Base-by-base conservation (phyloP, 2,329 filamentous ascomycete species). In the Pezicula carpinea region DNA sequence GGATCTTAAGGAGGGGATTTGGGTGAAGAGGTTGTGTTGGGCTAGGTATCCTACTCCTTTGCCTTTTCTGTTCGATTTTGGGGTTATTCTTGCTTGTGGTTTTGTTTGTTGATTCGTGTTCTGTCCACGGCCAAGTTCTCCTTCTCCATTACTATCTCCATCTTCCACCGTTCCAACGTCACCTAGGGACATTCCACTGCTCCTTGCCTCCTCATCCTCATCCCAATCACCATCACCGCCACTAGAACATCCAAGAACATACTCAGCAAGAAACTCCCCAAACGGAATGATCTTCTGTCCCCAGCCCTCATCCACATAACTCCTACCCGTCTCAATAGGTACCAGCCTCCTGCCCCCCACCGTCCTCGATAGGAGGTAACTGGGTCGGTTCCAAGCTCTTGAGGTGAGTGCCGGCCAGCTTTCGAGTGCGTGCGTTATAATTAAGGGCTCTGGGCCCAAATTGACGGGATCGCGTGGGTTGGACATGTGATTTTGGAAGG, bases 221-320 rank as follows among this genome's bases (percentile, higher is more conserved):
- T n/a, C n/a, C n/a, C n/a, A n/a, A n/a, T n/a, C n/a, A n/a, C n/a
- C n/a, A n/a, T n/a, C n/a, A n/a, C n/a, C n/a, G n/a, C n/a, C n/a
- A n/a, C n/a, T n/a, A n/a, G n/a, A n/a, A n/a, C n/a, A n/a, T n/a
- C n/a, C 11, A 6, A 56, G 44, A 34, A 64, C 55, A 22, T 61
- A 61, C 13, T 59, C 31, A 5, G 71, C 56, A 40, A 96, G 69
- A 54, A 96, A 95, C 1, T 83, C 71, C 5, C 70, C 68, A 58
- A 97, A 95, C 0, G 79, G 72, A 41, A 95, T 77, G 21, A 97
- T 81, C 46, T 82, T 78, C 65, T 97, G 92, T 0, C 83, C 82
- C 91, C 92, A 96, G 18, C 75, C 84, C 17, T 80, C 77, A 53
- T 96, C 89, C 1, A 89, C 91, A 61, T 97, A 99, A 60, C 86